Evolutionary conservation across 768 basidiomycete species (phyloP).

Genomic region (Astraeus odoratus): DNA sequence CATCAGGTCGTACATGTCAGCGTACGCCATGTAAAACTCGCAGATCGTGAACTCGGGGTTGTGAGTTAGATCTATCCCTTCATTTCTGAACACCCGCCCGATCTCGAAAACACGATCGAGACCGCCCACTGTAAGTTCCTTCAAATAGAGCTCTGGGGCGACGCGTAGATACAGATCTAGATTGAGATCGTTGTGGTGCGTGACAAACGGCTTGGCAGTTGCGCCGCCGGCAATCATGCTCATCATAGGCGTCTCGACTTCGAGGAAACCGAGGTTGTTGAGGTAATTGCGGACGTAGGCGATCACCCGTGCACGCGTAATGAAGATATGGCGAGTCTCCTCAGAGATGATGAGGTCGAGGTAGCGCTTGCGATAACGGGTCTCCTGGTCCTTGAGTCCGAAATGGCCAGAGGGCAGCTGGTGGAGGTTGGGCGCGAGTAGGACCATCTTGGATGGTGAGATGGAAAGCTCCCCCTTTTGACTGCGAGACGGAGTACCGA

Average conservation of each 20-base stretch:
- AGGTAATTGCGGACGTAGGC: constrained; percentile 91
- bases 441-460: constrained; percentile 68
- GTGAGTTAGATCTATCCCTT: constrained; percentile 97
- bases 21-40: constrained; percentile 99
- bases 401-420: constrained; percentile 90
- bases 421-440: constrained; percentile 94
- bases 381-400: constrained; percentile 96
- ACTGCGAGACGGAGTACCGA: constrained; percentile 83
- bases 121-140: constrained; percentile 95
- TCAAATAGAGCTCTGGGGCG: constrained; percentile 96
- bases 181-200: constrained; percentile 97
- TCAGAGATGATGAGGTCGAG: constrained; percentile 96
- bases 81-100: constrained; percentile 96
- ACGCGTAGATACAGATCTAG: constrained; percentile 96
- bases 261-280: constrained; percentile 89
- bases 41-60: constrained; percentile 99
- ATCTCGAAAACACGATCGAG: constrained; percentile 98
- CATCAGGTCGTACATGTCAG: constrained; percentile 98
- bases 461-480: constrained; percentile 96
- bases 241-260: constrained; percentile 99
- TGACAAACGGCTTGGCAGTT: constrained; percentile 97
- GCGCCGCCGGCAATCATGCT: constrained; percentile 95
- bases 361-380: constrained; percentile 96
- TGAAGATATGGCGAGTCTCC: constrained; percentile 81
- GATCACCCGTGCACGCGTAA: constrained; percentile 83